These are phyloP conservation scores for Moniliophthora roreri DNA, from an alignment of 1,284 basidiomycete genomes.

Conservation along the genomic window DNA sequence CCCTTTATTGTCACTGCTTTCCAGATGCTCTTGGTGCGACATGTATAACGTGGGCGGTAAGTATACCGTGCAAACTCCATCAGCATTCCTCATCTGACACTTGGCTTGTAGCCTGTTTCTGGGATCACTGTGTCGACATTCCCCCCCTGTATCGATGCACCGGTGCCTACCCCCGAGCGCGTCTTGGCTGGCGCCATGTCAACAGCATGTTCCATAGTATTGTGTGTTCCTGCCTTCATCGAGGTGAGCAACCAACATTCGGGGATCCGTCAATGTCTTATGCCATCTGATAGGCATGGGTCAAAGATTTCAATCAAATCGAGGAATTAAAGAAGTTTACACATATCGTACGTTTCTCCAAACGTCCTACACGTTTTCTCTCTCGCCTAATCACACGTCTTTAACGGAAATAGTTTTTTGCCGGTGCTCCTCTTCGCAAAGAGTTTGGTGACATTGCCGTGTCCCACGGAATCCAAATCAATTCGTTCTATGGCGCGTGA, in stretches of 20 bases:
- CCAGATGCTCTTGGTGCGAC: constrained; percentile 4
- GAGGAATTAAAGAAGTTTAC: constrained; percentile 4
- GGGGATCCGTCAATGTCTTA: not conserved
- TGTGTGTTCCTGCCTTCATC: constrained; percentile 8
- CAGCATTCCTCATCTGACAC: not conserved
- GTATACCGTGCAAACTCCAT: not conserved
- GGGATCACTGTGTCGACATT: constrained; percentile 9
- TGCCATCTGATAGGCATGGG: constrained; percentile 5
- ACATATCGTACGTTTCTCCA: constrained; percentile 5
- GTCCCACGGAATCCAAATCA: constrained; percentile 22
- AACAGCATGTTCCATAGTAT: constrained; percentile 9
- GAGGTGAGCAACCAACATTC: constrained; percentile 6
- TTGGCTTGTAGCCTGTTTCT: constrained; percentile 4
- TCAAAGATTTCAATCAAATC: not conserved
- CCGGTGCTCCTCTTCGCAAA: constrained; percentile 8
- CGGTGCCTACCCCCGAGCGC: constrained; percentile 5
- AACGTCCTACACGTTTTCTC: not conserved
- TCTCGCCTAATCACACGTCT: not conserved
- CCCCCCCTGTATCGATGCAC: constrained; percentile 5
- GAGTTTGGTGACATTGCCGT: constrained; percentile 22
- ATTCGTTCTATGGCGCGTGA: constrained; percentile 29
- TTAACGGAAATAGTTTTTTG: constrained; percentile 5
- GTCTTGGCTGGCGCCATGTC: constrained; percentile 7
- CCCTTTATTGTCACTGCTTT: not conserved
- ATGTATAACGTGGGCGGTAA: constrained; percentile 8